Percentiles rank a stretch among this genome's conserved stretches.
phyloP scores from a whole-genome alignment of 1,284 basidiomycete genomes.

The Apiotrichum porosum region DNA sequence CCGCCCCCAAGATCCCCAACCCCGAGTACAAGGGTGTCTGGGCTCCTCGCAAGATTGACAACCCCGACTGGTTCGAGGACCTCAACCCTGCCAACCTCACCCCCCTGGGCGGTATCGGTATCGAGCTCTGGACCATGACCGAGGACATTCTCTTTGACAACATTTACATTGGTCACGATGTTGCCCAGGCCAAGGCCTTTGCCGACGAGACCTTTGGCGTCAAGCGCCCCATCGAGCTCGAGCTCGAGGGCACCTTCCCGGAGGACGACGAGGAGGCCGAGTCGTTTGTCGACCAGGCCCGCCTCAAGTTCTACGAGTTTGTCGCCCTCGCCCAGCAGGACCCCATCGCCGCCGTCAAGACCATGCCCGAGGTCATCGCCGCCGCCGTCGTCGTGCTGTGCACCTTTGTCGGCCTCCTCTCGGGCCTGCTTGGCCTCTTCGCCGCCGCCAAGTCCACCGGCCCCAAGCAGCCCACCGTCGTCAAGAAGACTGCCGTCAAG shows the following conservation, averaged over 20 bases:
- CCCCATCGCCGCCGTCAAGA: slow-evolving; percentile 62
- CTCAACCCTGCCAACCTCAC: slow-evolving; percentile 75
- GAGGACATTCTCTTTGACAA: slow-evolving; percentile 91
- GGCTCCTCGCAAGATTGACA: slow-evolving; percentile 85
- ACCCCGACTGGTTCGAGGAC: slow-evolving; percentile 92
- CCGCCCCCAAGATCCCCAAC: slow-evolving; percentile 88
- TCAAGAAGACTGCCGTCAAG: slow-evolving; percentile 44
- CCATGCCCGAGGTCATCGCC: slow-evolving; percentile 74
- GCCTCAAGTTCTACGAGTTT: slow-evolving; percentile 46
- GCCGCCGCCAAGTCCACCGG: slow-evolving; percentile 51
- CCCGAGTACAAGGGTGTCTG: slow-evolving; percentile 96
- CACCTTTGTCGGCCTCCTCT: slow-evolving; percentile 76
- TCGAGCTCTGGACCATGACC: slow-evolving; percentile 98
- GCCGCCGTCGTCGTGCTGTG: slow-evolving; percentile 56
- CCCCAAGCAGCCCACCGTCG: slow-evolving; percentile 20
- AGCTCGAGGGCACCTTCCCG: slow-evolving; percentile 54
- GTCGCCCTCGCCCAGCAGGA: slow-evolving; percentile 38
- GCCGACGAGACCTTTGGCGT: slow-evolving; percentile 78
- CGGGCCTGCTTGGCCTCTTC: slow-evolving; percentile 69
- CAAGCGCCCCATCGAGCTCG: slow-evolving; percentile 58
- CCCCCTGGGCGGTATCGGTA: slow-evolving; percentile 88
- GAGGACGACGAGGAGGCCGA: slow-evolving; percentile 44
- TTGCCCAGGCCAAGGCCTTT: slow-evolving; percentile 71
- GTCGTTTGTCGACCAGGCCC: slow-evolving; percentile 38
- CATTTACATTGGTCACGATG: slow-evolving; percentile 86